Conservation (phyloP, 495 filamentous ascomycete species). For the Aspergillus ostianus region DNA sequence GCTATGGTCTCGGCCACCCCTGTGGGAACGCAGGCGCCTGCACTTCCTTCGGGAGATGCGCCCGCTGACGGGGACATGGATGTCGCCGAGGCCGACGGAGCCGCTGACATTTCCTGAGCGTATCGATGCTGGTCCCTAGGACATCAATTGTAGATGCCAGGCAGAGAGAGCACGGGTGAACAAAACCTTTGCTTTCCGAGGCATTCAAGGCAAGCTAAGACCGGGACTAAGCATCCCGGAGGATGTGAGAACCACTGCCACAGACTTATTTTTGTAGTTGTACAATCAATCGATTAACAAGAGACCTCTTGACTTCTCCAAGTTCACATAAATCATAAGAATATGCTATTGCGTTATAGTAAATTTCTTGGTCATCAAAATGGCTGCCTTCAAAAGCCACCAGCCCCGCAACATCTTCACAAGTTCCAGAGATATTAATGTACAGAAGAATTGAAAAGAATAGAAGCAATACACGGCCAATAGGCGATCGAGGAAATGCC, state of each 20-base stretch:
- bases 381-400: background rate
- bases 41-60: constrained; percentile 22
- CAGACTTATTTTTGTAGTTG: background rate
- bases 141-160: background rate
- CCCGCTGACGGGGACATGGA: constrained; percentile 32
- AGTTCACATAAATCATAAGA: background rate
- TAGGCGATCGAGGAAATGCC: background rate
- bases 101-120: constrained; percentile 14
- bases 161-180: background rate
- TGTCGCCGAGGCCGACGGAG: constrained; percentile 31
- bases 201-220: background rate
- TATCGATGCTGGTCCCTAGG: background rate
- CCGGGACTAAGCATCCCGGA: background rate
- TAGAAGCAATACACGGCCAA: background rate
- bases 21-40: constrained; percentile 37
- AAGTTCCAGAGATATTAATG: background rate
- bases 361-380: background rate
- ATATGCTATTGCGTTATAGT: background rate
- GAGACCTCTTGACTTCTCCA: too few species aligned
- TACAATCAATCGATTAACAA: background rate
- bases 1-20: constrained; percentile 38
- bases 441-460: background rate
- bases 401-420: background rate
- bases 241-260: background rate
- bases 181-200: background rate